Percentiles rank a stretch among this genome's conserved stretches.
These are phyloP conservation scores for Solanum hybrid DNA, from an alignment of 305 asterid genomes.

Conservation along the genomic window DNA sequence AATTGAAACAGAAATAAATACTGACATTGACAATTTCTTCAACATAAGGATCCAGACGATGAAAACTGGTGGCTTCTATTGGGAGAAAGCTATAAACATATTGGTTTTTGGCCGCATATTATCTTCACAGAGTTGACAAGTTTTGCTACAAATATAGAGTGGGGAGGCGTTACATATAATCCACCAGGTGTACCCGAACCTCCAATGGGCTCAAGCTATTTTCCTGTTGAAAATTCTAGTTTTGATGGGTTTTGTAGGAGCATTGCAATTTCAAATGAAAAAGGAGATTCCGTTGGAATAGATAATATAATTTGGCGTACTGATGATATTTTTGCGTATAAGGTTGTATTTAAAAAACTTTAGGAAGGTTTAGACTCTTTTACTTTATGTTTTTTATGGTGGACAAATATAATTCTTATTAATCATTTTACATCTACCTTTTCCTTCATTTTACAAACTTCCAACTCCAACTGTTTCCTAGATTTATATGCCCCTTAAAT, in stretches of 20 bases:
- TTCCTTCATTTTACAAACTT: too few relatives aligned
- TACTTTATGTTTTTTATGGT: background rate
- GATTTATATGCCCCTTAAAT: too few relatives aligned
- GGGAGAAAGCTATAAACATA: background rate
- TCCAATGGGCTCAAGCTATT: background rate
- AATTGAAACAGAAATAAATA: background rate
- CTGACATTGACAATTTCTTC: background rate
- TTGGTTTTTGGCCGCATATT: background rate
- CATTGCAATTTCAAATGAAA: background rate
- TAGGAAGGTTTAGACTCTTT: too few relatives aligned
- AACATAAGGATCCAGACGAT: background rate
- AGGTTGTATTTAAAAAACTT: background rate
- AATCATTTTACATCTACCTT: background rate
- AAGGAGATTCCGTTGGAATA: background rate
- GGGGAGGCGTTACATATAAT: background rate
- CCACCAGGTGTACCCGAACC: background rate
- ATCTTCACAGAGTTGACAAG: background rate
- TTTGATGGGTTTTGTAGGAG: background rate
- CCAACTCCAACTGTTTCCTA: too few relatives aligned
- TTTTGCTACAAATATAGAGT: background rate
- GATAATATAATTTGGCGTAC: too few relatives aligned
- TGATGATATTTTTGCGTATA: background rate
- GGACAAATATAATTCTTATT: background rate
- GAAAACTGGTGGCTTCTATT: background rate
- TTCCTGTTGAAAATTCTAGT: background rate